Conservation (phyloP, 2,329 filamentous ascomycete species). For the Trichoderma simmonsii region DNA sequence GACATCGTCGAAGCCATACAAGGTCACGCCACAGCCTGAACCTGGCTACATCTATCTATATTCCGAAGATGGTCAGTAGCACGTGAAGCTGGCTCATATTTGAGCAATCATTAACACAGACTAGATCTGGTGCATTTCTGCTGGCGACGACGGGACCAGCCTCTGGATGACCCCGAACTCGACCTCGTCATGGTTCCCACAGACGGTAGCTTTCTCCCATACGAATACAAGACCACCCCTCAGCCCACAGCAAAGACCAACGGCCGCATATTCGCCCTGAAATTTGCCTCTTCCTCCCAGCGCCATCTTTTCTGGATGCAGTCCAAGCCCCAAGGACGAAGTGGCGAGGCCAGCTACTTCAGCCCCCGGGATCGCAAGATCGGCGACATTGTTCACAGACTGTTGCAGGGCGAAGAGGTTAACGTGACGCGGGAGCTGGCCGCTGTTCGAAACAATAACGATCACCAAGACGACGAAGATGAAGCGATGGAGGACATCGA, state of each 20-base stretch:
- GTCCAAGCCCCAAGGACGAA: constrained; percentile 73
- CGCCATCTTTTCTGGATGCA: constrained; percentile 96
- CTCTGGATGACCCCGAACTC: constrained; percentile 70
- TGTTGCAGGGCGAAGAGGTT: constrained; percentile 87
- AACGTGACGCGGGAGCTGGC: constrained; percentile 72
- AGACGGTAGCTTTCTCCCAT: constrained; percentile 84
- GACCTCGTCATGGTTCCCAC: constrained; percentile 92
- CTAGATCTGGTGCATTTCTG: constrained; percentile 90
- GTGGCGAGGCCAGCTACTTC: constrained; percentile 71
- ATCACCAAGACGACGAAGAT: constrained; percentile 54
- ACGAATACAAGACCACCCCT: constrained; percentile 58
- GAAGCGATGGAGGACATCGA: constrained; percentile 59
- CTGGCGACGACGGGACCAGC: constrained; percentile 79
- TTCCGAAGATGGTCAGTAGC: constrained; percentile 71
- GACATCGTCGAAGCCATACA: constrained; percentile 57
- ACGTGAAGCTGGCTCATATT: neutral
- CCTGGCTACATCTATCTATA: constrained; percentile 92
- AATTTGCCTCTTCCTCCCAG: constrained; percentile 89
- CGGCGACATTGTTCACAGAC: constrained; percentile 77
- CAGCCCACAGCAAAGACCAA: constrained; percentile 65
- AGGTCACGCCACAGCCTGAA: constrained; percentile 68
- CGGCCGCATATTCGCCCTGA: constrained; percentile 88
- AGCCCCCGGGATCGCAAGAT: constrained; percentile 83
- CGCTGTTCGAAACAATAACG: constrained; percentile 53
- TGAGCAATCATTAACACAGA: neutral